Percentiles rank a stretch among this genome's conserved stretches.
phyloP scores from a whole-genome alignment of 495 filamentous ascomycete genomes.

The Xylaria grammica region DNA sequence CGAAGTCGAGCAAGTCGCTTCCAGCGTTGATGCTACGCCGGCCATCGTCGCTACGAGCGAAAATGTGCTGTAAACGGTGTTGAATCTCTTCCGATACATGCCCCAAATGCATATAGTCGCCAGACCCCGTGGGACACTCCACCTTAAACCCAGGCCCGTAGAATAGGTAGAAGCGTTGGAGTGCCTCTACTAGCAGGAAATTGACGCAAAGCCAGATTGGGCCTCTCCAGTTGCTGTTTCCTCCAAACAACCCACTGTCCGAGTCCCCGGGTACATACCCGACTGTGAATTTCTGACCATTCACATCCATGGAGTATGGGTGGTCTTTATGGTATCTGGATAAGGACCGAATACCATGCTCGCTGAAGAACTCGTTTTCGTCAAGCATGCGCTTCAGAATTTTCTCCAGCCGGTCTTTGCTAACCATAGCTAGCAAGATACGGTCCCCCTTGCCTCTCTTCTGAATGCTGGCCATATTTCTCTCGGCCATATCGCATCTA shows the following conservation, averaged over 20 bases:
- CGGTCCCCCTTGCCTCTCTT: constrained; percentile 87
- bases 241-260: constrained; percentile 90
- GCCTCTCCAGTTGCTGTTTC: constrained; percentile 95
- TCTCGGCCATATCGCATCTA: constrained; percentile 79
- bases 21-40: constrained; percentile 83
- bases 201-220: constrained; percentile 98
- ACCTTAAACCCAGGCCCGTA: constrained; percentile 87
- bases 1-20: constrained; percentile 83
- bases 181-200: constrained; percentile 89
- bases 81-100: constrained; percentile 97
- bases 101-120: constrained; percentile 93
- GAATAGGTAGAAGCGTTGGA: constrained; percentile 93
- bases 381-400: constrained; percentile 92
- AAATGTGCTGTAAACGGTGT: constrained; percentile 91
- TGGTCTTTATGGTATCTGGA: constrained; percentile 92
- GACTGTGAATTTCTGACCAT: constrained; percentile 87
- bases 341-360: constrained; percentile 89
- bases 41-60: constrained; percentile 81
- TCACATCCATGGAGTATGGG: constrained; percentile 94
- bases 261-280: constrained; percentile 93
- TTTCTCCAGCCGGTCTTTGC: constrained; percentile 81
- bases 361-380: constrained; percentile 88
- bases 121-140: constrained; percentile 92
- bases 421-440: constrained; percentile 84
- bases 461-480: constrained; percentile 90